phyloP scores from a whole-genome alignment of 140 eudicot genomes.

The Bidens hawaiensis region DNA sequence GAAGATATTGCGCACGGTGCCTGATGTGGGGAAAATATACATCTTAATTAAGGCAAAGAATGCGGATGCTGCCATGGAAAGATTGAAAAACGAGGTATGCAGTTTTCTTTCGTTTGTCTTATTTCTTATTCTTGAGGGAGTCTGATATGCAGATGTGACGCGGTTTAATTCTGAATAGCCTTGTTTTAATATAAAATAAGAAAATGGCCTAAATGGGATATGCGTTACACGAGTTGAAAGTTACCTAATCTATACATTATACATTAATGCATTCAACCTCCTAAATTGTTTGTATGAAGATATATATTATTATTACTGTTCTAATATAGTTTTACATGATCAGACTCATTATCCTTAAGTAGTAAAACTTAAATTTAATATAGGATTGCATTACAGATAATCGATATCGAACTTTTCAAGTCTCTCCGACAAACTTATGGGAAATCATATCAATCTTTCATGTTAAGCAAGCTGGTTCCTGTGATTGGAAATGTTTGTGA shows the following conservation, averaged over 20 bases:
- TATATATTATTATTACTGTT: neutral
- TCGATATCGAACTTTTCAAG: slow-evolving; percentile 72
- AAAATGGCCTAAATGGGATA: neutral
- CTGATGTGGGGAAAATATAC: slow-evolving; percentile 80
- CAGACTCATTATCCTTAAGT: neutral
- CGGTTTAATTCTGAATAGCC: neutral
- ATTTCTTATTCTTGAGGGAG: neutral
- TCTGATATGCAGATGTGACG: neutral
- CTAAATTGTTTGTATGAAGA: neutral
- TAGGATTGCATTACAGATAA: slow-evolving; percentile 43
- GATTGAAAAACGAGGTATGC: slow-evolving; percentile 78
- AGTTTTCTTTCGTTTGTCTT: neutral
- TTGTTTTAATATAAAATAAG: neutral
- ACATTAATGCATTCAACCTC: too few species aligned
- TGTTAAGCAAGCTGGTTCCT: slow-evolving; percentile 85
- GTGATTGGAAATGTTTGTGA: slow-evolving; percentile 87
- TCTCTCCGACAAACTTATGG: too few species aligned
- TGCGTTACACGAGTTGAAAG: neutral
- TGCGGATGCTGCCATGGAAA: slow-evolving; percentile 57
- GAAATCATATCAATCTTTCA: too few species aligned
- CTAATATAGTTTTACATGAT: neutral
- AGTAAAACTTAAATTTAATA: slow-evolving; percentile 25
- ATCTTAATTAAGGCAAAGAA: slow-evolving; percentile 86
- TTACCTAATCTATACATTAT: too few species aligned
- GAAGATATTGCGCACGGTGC: too few species aligned